Conservation (phyloP, 441 rosid species). For the Bruguiera hainesii region DNA sequence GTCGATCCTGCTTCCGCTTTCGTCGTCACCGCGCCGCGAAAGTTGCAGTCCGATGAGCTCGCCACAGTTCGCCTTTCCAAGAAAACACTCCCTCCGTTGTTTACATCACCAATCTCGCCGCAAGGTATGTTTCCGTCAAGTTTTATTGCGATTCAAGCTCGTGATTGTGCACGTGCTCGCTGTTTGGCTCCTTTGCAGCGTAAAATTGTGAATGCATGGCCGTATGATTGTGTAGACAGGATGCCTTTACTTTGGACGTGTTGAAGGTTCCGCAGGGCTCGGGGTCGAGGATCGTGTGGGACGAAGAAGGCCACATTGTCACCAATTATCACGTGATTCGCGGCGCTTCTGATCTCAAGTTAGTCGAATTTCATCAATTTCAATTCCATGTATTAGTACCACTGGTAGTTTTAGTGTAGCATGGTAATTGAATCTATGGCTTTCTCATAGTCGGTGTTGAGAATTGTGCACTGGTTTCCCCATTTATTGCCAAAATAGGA, state of each 20-base stretch:
- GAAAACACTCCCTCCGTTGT: constrained; percentile 98
- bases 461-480: too few species aligned
- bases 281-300: constrained; percentile 97
- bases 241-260: constrained; percentile 89
- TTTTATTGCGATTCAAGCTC: background rate
- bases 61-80: constrained; percentile 90
- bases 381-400: background rate
- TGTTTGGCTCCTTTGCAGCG: background rate
- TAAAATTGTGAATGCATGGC: background rate
- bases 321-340: constrained; percentile 96
- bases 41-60: constrained; percentile 82
- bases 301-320: constrained; percentile 73
- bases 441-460: too few species aligned
- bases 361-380: constrained; percentile 12
- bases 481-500: too few species aligned
- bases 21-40: constrained; percentile 65
- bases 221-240: constrained; percentile 52
- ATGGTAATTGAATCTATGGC: background rate
- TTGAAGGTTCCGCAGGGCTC: constrained; percentile 97
- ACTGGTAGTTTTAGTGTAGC: background rate
- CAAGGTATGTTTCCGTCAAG: constrained; percentile 34
- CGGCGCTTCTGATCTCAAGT: constrained; percentile 97
- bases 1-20: constrained; percentile 68
- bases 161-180: background rate
- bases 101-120: constrained; percentile 92